Base-by-base conservation (phyloP, 129 eudicot genomes). In the Helianthus tuberosus region DNA sequence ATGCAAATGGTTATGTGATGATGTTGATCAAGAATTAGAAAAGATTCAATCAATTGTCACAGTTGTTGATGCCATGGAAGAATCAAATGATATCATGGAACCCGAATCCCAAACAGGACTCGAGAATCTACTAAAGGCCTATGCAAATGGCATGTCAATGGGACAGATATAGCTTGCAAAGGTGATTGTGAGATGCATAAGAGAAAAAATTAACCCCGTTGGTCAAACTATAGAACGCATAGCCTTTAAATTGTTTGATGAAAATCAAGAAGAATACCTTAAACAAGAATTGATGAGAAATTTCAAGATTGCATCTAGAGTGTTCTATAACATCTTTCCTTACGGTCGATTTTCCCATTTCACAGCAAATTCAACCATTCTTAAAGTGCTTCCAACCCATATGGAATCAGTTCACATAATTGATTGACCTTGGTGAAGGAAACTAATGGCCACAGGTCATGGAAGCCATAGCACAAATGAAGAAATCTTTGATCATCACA, bases 361-460 rank as follows among this genome's bases (percentile, higher is more conserved):
- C 73, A 71, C 86, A 35, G 96, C 92, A 3, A 84, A 82, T 64
- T 71, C 80, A 8, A 80, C 88, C 23, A 89, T 89, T 32, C 73
- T 87, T 17, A 84, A 89, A 83, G 79, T 82, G 17, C 35, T 87
- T 50, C 88, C 85, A 8, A 23, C 60, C 44, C 75, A 84, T 61
- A 72, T 50, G 5, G 80, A 74, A 27, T 57, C 32, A 0, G 25
- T 87, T 23, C 83, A 80, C 55, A 72, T 87, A 27, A 71, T 87
- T 41, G 96, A 89, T 53, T 41, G 88, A 89, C 32, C 25, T 87
- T 11, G 79, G 88, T 61, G 75, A 83, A 61, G 90, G 88, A 66
- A 72, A 66, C 57, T 89, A 89, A 59, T 89, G 92, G 96, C 80
- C 92, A 39, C 53, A 75, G 0, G 68, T 89, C 36, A 83, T 87